These are phyloP conservation scores for Fragaria ananassa DNA, from an alignment of 306 rosid genomes.

Conservation along the genomic window DNA sequence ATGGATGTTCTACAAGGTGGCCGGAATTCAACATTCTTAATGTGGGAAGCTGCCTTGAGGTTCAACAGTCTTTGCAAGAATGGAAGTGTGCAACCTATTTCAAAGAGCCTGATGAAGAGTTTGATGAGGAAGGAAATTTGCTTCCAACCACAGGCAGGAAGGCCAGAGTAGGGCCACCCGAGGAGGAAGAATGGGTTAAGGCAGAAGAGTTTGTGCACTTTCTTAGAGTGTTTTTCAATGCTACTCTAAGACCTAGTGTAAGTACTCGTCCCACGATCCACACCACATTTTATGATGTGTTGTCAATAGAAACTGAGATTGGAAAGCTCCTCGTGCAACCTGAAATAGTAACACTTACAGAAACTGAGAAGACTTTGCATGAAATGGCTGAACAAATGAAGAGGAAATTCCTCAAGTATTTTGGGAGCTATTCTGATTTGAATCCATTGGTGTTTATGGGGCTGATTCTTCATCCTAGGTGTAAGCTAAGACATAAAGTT, in stretches of 20 bases:
- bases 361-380: not conserved
- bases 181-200: not conserved
- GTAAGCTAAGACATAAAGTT: not conserved
- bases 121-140: not conserved
- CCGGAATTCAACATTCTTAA: not conserved
- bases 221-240: not conserved
- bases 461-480: not conserved
- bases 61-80: not conserved
- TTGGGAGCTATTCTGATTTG: not conserved
- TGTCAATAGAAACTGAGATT: not conserved
- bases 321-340: not conserved
- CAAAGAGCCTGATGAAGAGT: not conserved
- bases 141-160: not conserved
- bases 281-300: not conserved
- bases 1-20: not conserved
- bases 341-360: not conserved
- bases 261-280: not conserved
- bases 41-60: not conserved
- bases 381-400: not conserved
- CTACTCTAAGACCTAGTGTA: not conserved
- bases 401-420: not conserved
- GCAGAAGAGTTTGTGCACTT: not conserved
- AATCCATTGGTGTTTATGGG: not conserved
- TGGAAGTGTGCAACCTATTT: not conserved
- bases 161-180: not conserved